Evolutionary conservation across 2,329 filamentous ascomycete genomes (phyloP), one percentile per base, ranked within the genome.

Genomic region (Metarhizium sp.): DNA sequence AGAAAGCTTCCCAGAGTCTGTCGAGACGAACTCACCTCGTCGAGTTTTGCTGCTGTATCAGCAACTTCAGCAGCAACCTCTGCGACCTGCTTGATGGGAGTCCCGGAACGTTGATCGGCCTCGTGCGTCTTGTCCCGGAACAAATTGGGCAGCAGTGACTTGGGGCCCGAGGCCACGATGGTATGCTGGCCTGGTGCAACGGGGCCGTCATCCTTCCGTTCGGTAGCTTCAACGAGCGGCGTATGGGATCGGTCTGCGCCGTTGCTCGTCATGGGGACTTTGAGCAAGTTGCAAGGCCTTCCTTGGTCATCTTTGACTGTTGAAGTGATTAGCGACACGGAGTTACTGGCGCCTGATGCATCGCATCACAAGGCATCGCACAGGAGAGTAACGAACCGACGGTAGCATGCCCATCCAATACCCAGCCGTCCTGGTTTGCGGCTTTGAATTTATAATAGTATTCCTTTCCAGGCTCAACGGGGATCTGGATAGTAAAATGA

Each of bases 381-480:
- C 29, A n/a, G 11, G 32, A n/a, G n/a, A 25, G 11, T 13, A 29
- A 52, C 57, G 20, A n/a, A 87, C 85, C 76, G 54, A 76, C 82
- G 14, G 81, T 78, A 54, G 77, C 75, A 48, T 73, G 74, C 56
- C 88, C 82, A 61, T 90, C 81, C 49, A 88, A 68, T 29, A 84
- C 74, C 86, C 86, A 89, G 81, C 84, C 88, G 59, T 88, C 79
- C 50, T 81, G 81, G 20, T 76, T 67, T 10, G 86, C 86, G 40
- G 87, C 73, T 34, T 85, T 79, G 61, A 91, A 87, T 69, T 90
- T 91, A 77, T 90, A 92, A 63, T 88, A 83, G 60, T 89, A 81
- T 56, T 81, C 78, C 50, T 80, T 77, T 25, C 79, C 79, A 25
- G 79, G 73, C 18, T 80, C 73, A 7, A 80, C 74, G 40, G 76